Percentiles rank a stretch among this genome's conserved stretches.
phyloP scores from a whole-genome alignment of 495 filamentous ascomycete species.

The Xylona heveae region DNA sequence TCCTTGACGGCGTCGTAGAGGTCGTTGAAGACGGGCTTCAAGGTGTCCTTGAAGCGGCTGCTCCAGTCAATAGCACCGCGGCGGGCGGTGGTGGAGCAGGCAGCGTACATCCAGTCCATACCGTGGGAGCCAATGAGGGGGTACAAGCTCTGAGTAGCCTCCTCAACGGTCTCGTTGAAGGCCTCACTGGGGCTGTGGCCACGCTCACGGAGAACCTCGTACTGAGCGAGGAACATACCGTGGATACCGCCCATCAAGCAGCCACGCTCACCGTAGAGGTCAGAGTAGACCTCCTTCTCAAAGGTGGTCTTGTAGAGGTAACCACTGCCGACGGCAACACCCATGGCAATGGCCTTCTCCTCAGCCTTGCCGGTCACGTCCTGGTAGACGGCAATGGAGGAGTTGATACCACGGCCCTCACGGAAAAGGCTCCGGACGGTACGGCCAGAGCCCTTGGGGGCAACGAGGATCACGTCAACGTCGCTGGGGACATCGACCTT shows the following conservation, averaged over 20 bases:
- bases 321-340: slow-evolving; percentile 85
- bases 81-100: slow-evolving; percentile 95
- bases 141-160: slow-evolving; percentile 95
- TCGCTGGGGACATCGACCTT: slow-evolving; percentile 90
- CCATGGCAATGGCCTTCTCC: slow-evolving; percentile 93
- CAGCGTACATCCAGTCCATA: slow-evolving; percentile 99
- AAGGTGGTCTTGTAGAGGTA: slow-evolving; percentile 99
- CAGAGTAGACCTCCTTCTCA: slow-evolving; percentile 98
- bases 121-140: slow-evolving; percentile 88
- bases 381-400: slow-evolving; percentile 94
- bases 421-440: slow-evolving; percentile 95
- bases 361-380: slow-evolving; percentile 95
- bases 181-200: slow-evolving; percentile 95
- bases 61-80: slow-evolving; percentile 99
- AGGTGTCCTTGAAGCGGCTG: slow-evolving; percentile 74
- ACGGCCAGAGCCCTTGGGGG: slow-evolving; percentile 95
- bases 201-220: slow-evolving; percentile 96
- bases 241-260: slow-evolving; percentile 99
- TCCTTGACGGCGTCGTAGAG: slow-evolving; percentile 80
- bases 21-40: slow-evolving; percentile 96
- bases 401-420: slow-evolving; percentile 98
- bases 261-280: slow-evolving; percentile 97
- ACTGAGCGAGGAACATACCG: slow-evolving; percentile 99
- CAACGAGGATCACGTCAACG: slow-evolving; percentile 97
- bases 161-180: slow-evolving; percentile 99